Percentiles rank a stretch among this genome's conserved stretches.
These are phyloP conservation scores for Tylopilus orsonianus DNA, from an alignment of 1,284 basidiomycete species.

Conservation along the genomic window DNA sequence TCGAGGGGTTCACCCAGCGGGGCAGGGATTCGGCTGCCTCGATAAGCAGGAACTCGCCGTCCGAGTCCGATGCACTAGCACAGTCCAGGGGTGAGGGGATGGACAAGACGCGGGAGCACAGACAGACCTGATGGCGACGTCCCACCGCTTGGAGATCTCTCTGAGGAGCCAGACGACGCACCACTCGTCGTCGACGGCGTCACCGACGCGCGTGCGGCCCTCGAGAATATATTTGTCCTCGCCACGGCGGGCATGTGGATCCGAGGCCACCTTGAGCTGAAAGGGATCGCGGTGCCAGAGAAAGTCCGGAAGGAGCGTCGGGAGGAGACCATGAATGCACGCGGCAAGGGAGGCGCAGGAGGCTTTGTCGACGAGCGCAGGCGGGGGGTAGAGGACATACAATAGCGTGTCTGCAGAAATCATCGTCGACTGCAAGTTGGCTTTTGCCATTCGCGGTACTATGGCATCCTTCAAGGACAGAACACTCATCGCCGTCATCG, in stretches of 20 bases:
- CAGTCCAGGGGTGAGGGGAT: slow-evolving; percentile 3
- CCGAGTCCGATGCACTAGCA: slow-evolving; percentile 77
- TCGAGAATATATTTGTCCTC: slow-evolving; percentile 56
- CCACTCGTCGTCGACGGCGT: slow-evolving; percentile 97
- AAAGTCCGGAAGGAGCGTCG: slow-evolving; percentile 62
- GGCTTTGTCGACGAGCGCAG: slow-evolving; percentile 49
- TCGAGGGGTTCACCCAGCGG: slow-evolving; percentile 87
- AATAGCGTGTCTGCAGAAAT: slow-evolving; percentile 86
- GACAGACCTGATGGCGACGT: slow-evolving; percentile 69
- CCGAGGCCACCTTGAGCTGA: slow-evolving; percentile 68
- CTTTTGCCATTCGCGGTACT: slow-evolving; percentile 21
- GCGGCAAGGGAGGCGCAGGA: slow-evolving; percentile 70
- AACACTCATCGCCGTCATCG: slow-evolving; percentile 88
- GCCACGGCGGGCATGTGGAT: slow-evolving; percentile 40
- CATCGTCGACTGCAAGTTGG: not conserved
- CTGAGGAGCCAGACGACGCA: slow-evolving; percentile 84
- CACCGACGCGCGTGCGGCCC: slow-evolving; percentile 85
- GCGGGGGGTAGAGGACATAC: slow-evolving; percentile 68
- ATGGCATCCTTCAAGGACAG: slow-evolving; percentile 74
- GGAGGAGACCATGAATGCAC: slow-evolving; percentile 61
- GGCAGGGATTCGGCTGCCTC: slow-evolving; percentile 93
- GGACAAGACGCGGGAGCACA: slow-evolving; percentile 3
- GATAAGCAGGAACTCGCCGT: slow-evolving; percentile 96
- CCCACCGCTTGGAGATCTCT: slow-evolving; percentile 75
- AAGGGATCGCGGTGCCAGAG: slow-evolving; percentile 90